Evolutionary conservation across 2,329 filamentous ascomycete genomes (phyloP).

Genomic region (Fusarium solani-melongenae): DNA sequence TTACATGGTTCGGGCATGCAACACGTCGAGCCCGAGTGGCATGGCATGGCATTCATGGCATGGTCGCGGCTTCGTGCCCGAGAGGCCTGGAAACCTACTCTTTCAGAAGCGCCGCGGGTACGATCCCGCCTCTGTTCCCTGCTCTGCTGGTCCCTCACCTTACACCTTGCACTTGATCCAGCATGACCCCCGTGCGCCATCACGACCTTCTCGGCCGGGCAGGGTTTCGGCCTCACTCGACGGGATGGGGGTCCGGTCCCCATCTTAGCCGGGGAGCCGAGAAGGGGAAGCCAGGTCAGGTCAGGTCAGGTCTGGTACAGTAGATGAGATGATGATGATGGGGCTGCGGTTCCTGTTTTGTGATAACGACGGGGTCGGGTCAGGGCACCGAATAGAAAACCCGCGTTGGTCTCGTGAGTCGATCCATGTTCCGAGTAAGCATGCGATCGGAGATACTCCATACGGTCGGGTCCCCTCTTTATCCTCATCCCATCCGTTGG

Average conservation of each 20-base stretch:
- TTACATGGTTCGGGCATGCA: slow-evolving; percentile 12
- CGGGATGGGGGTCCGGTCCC: slow-evolving; percentile 9
- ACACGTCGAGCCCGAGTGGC: slow-evolving; percentile 1
- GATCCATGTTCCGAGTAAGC: background rate
- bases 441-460: slow-evolving; percentile 28
- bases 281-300: background rate
- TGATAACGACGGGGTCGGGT: slow-evolving; percentile 1
- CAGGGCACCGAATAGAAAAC: slow-evolving; percentile 6
- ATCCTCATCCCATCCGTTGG: background rate
- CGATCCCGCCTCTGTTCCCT: background rate
- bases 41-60: slow-evolving; percentile 1
- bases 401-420: slow-evolving; percentile 17
- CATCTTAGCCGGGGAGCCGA: background rate
- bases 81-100: slow-evolving; percentile 18
- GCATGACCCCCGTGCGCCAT: slow-evolving; percentile 7
- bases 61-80: slow-evolving; percentile 5
- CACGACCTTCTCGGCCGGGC: slow-evolving; percentile 25
- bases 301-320: background rate
- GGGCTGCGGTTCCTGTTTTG: background rate
- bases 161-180: slow-evolving; percentile 27
- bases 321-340: slow-evolving; percentile 3
- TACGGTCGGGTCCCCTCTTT: slow-evolving; percentile 12
- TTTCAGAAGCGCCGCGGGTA: slow-evolving; percentile 4
- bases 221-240: slow-evolving; percentile 32
- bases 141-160: slow-evolving; percentile 7